Base-by-base conservation (phyloP, 2,329 filamentous ascomycete genomes). In the Coniochaeta sp. region DNA sequence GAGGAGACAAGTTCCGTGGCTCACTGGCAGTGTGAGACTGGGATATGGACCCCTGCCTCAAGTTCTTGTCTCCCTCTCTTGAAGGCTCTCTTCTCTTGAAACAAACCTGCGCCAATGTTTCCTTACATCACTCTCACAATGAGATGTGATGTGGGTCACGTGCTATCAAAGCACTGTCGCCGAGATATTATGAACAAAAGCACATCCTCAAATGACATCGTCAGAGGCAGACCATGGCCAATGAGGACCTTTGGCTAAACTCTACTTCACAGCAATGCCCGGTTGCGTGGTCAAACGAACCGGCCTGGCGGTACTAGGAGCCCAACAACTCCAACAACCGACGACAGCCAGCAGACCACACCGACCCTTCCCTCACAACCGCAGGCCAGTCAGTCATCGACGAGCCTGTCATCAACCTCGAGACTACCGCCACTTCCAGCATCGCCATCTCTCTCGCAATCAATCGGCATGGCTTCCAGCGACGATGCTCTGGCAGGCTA, bases 401-500 rank as follows among this genome's bases (percentile, higher is more conserved):
- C 51, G 48, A 61, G 53, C 47, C 27, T 55, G 31, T 26, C 38
- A n/a, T n/a, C n/a, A n/a, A 48, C 54, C 47, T 49, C 47, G 1
- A 49, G 24, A 53, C 51, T 61, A 28, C 58, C 61, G 14, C 59
- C 60, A 18, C 45, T 61, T 31, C 57, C 61, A 18, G 54, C 55
- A 16, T 61, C 61, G 28, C 59, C 60, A 13, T 58, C 61, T 9
- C 56, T 61, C 10, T 53, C 61, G 32, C 56, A 57, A 51, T 55
- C 60, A 20, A 57, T 60, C 38, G 53, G 52, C 52, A 57, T 55
- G 51, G 58, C 61, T 50, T 63, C 59, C 46, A 64, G 62, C 42
- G 66, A 70, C 6, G 69, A 69, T 27, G 60, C 62, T 3, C 52
- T 63, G 30, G 52, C 50, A 32, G 55, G 60, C 20, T 65, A 65